phyloP scores from a whole-genome alignment of 1,139 yeast genomes.

The Nakaseomyces nivariensis region DNA sequence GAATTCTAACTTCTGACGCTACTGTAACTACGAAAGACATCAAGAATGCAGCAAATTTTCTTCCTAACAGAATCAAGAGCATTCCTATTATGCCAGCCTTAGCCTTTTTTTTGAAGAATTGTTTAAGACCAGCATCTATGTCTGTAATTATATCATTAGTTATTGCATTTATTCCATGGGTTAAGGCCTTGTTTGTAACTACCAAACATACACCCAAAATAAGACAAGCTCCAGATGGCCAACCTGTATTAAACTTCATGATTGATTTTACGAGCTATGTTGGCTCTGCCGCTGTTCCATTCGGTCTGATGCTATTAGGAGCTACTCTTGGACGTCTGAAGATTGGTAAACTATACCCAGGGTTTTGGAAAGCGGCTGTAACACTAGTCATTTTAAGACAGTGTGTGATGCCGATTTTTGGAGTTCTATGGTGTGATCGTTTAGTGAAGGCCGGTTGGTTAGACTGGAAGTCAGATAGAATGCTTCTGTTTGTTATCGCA shows the following conservation, averaged over 20 bases:
- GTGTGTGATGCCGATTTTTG: conserved; percentile 51
- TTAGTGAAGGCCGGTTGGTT: conserved; percentile 42
- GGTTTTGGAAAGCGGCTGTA: conserved; percentile 58
- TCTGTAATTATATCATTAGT: conserved; percentile 47
- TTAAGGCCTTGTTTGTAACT: conserved; percentile 57
- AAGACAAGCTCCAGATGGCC: conserved; percentile 64
- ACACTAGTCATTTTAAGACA: conserved; percentile 38
- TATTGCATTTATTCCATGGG: conserved; percentile 72
- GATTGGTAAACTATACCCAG: conserved; percentile 48
- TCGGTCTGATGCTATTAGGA: conserved; percentile 72
- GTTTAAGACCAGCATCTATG: conserved; percentile 52
- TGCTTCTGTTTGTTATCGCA: conserved; percentile 57
- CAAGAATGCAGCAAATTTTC: conserved; percentile 7
- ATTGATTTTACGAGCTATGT: conserved; percentile 72
- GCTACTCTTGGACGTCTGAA: conserved; percentile 74
- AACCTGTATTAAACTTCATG: conserved; percentile 73
- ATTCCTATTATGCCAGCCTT: conserved; percentile 9
- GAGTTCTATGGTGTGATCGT: conserved; percentile 46
- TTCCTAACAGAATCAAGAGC: conserved; percentile 6
- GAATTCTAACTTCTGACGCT: conserved; percentile 19
- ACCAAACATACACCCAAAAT: conserved; percentile 27
- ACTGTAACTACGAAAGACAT: conserved; percentile 11
- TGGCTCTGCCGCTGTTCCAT: conserved; percentile 83
- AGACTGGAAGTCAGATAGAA: conserved; percentile 40
- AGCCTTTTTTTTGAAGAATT: conserved; percentile 36